phyloP scores from a whole-genome alignment of 2,329 filamentous ascomycete genomes.

The Xenoacremonium recifei region DNA sequence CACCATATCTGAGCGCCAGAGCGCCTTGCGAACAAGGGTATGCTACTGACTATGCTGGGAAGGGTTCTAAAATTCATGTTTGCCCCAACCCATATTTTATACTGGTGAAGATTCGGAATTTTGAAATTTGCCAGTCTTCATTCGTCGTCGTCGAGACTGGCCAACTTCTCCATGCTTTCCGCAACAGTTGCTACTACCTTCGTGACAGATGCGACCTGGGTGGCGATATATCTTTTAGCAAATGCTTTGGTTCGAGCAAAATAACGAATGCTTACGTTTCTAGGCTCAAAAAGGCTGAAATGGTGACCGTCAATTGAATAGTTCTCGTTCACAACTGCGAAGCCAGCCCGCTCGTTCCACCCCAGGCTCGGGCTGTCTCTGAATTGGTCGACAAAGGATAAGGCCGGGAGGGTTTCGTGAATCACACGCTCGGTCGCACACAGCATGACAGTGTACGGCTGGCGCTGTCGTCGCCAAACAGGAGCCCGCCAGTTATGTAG shows the following conservation, averaged over 20 bases:
- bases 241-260: not conserved
- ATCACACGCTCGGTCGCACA: not conserved
- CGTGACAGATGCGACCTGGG: not conserved
- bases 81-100: not conserved
- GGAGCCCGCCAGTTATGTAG: not conserved
- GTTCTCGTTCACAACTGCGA: not conserved
- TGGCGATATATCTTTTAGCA: not conserved
- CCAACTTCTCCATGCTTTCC: not conserved
- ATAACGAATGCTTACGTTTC: not conserved
- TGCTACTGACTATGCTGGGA: too few species aligned
- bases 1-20: too few species aligned
- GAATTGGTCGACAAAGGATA: constrained; percentile 1
- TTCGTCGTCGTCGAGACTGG: not conserved
- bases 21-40: too few species aligned
- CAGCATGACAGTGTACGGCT: not conserved
- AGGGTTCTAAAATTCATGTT: not conserved
- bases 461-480: not conserved
- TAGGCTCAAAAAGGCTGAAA: not conserved
- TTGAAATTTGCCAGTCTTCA: not conserved
- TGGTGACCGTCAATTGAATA: not conserved
- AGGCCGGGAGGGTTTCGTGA: not conserved
- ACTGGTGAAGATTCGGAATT: not conserved
- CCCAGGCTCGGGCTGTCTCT: not conserved
- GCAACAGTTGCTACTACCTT: not conserved
- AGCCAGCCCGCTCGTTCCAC: not conserved